A percentile compares a stretch with the other conserved stretches of the same genome.
phyloP scores from a whole-genome alignment of 805 yeast genomes.

The Yarrowia sp. region DNA sequence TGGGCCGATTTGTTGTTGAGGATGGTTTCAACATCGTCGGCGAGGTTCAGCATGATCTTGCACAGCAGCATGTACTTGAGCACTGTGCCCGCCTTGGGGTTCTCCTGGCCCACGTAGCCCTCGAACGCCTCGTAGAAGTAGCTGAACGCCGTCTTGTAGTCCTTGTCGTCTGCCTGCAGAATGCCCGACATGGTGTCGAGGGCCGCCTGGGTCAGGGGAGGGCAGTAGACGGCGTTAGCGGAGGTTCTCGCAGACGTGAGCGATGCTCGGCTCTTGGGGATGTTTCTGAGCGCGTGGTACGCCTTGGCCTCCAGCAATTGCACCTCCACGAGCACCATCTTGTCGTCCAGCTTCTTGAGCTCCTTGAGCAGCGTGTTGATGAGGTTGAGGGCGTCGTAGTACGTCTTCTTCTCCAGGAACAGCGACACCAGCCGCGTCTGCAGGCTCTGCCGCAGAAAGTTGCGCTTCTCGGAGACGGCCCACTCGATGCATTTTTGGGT shows the following conservation, averaged over 20 bases:
- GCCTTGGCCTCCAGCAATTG: conserved; percentile 88
- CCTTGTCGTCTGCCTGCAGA: conserved; percentile 94
- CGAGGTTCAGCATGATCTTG: conserved; percentile 85
- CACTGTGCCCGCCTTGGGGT: conserved; percentile 59
- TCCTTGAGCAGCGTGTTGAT: conserved; percentile 73
- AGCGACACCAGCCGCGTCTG: conserved; percentile 79
- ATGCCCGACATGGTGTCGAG: conserved; percentile 94
- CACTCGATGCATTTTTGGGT: conserved; percentile 81
- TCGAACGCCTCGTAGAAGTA: conserved; percentile 95
- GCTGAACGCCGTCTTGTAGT: conserved; percentile 92
- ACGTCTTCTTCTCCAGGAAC: conserved; percentile 62
- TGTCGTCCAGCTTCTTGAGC: conserved; percentile 92
- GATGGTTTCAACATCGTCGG: conserved; percentile 80
- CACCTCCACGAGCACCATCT: conserved; percentile 90
- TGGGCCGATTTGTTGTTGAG: conserved; percentile 69
- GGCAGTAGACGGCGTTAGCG: conserved; percentile 95
- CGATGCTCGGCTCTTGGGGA: conserved; percentile 88
- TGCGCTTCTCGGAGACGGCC: conserved; percentile 78
- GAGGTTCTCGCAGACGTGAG: conserved; percentile 93
- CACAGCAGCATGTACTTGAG: conserved; percentile 90
- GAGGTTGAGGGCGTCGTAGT: conserved; percentile 67
- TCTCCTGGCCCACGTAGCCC: conserved; percentile 66
- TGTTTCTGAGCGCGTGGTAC: conserved; percentile 85
- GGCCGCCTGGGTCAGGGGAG: conserved; percentile 90
- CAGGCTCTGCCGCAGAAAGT: conserved; percentile 83